Percentiles rank a stretch among this genome's conserved stretches.
These are phyloP conservation scores for Tylopilus balloui DNA, from an alignment of 768 basidiomycete genomes.

Conservation along the genomic window DNA sequence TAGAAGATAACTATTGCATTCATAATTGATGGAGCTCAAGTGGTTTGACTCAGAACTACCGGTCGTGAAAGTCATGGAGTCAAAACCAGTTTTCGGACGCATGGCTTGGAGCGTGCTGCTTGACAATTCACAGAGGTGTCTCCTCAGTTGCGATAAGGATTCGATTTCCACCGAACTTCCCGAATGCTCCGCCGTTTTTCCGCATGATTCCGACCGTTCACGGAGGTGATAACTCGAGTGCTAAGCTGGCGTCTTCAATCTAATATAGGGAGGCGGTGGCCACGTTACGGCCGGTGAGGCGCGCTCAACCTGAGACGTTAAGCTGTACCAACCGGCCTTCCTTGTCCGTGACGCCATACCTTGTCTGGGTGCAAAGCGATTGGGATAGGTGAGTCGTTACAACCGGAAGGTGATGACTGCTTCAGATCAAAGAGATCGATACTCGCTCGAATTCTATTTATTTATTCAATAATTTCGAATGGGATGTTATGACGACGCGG, in stretches of 20 bases:
- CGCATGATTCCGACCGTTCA: conserved; percentile 69
- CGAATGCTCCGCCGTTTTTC: conserved; percentile 71
- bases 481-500: neutral
- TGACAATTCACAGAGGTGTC: conserved; percentile 38
- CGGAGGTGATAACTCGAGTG: conserved; percentile 31
- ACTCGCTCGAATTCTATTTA: too few relatives aligned
- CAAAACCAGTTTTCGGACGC: conserved; percentile 33
- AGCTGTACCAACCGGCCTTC: neutral
- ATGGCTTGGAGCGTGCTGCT: neutral
- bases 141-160: conserved; percentile 71
- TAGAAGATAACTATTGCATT: conserved; percentile 65
- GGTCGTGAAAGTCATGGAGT: conserved; percentile 55
- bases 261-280: conserved; percentile 54
- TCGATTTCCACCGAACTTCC: conserved; percentile 61
- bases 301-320: neutral
- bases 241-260: neutral
- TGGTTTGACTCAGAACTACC: conserved; percentile 61
- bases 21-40: conserved; percentile 72
- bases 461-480: too few relatives aligned
- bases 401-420: conserved; percentile 45
- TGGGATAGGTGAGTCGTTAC: conserved; percentile 48
- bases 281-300: conserved; percentile 57
- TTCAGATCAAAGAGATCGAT: conserved; percentile 30
- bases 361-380: conserved; percentile 47
- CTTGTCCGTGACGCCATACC: conserved; percentile 53